These are phyloP conservation scores for Prunus yedoensis DNA, from an alignment of 331 rosid genomes.

Conservation along the genomic window DNA sequence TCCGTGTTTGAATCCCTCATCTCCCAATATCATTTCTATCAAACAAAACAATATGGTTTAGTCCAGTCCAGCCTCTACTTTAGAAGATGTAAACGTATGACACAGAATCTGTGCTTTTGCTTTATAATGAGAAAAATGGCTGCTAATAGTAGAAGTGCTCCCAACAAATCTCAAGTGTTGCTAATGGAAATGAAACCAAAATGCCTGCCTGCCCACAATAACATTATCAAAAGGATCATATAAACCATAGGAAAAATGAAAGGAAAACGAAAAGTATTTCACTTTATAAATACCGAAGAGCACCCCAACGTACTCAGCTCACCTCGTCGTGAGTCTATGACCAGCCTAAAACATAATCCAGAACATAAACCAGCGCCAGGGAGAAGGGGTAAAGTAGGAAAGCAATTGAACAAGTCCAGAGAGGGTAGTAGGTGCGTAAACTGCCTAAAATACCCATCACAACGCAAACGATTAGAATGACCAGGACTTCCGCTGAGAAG, in stretches of 20 bases:
- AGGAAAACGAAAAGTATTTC: background rate
- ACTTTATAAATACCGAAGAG: background rate
- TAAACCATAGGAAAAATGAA: background rate
- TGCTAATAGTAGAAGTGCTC: background rate
- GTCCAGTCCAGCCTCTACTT: too few relatives aligned
- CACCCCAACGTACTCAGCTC: background rate
- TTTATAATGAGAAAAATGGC: background rate
- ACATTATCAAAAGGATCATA: background rate
- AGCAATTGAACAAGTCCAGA: constrained; percentile 78
- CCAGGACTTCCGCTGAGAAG: constrained; percentile 88
- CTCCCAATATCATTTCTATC: too few relatives aligned
- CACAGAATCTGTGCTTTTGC: background rate
- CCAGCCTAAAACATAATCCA: constrained; percentile 86
- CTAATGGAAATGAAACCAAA: background rate
- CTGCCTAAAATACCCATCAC: constrained; percentile 76
- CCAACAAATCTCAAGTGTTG: background rate
- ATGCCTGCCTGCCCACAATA: background rate
- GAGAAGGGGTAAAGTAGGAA: constrained; percentile 87
- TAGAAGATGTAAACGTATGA: background rate
- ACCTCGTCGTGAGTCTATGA: constrained; percentile 40
- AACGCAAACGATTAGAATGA: constrained; percentile 70
- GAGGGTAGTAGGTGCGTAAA: constrained; percentile 83
- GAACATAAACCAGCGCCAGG: constrained; percentile 77
- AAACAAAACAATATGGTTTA: too few relatives aligned
- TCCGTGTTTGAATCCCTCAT: too few relatives aligned